These are phyloP conservation scores for Warburgia ugandensis DNA, from an alignment of 164 flowering plant species.

Conservation along the genomic window DNA sequence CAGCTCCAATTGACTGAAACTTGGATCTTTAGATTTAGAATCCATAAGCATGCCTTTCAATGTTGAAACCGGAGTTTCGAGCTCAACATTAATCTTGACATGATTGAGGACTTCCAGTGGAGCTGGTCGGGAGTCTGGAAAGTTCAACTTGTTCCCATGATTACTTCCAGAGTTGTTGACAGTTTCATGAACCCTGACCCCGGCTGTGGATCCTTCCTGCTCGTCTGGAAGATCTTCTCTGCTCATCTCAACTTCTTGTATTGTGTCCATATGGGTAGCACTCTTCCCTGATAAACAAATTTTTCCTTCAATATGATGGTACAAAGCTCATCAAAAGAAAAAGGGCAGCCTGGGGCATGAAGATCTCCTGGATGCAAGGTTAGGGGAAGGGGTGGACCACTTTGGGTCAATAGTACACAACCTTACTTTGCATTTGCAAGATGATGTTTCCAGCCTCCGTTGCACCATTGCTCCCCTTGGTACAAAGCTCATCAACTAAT, in stretches of 20 bases:
- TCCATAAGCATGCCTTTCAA: conserved; percentile 30
- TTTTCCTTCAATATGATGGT: background rate
- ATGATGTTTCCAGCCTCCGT: too few species aligned
- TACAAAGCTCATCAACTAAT: too few species aligned
- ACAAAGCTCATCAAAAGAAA: background rate
- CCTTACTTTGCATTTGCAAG: too few species aligned
- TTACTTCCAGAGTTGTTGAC: background rate
- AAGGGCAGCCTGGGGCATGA: too few species aligned
- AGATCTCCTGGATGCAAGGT: too few species aligned
- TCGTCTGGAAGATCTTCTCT: conserved; percentile 14
- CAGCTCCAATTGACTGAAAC: conserved; percentile 43
- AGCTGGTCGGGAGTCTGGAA: conserved; percentile 25
- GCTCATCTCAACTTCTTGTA: conserved; percentile 52
- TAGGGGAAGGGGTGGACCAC: too few species aligned
- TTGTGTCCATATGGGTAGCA: conserved; percentile 35
- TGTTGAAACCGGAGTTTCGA: conserved; percentile 53
- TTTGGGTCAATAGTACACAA: too few species aligned
- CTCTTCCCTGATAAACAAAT: conserved; percentile 16
- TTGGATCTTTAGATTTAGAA: conserved; percentile 21
- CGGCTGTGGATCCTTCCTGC: background rate
- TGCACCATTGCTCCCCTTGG: too few species aligned
- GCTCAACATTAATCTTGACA: conserved; percentile 46
- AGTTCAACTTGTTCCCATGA: background rate
- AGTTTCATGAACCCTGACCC: background rate
- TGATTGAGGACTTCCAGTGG: conserved; percentile 39